Base-by-base conservation (phyloP, 2,329 filamentous ascomycete species). In the Penicillium sp. region DNA sequence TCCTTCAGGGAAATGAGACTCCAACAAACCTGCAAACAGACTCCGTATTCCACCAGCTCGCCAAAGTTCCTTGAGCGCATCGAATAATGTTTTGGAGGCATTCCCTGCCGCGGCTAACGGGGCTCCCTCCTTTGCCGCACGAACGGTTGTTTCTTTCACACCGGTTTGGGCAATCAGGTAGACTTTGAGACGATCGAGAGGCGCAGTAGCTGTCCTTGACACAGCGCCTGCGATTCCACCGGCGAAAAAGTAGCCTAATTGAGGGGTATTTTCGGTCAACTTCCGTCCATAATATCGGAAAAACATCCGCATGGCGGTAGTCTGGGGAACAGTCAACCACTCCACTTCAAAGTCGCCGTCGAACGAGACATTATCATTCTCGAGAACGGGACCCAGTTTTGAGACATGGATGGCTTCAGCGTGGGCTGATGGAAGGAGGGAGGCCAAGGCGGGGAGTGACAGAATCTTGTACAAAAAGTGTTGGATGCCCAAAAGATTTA, bases 141-240 rank as follows among this genome's bases (percentile, higher is more conserved):
- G 75, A 43, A 88, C 74, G 9, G 86, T 85, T 65, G 80, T 77
- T 62, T 83, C 69, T 55, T 81, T 82, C 52, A 81, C 78, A 60
- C 81, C 83, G 54, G 91, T 96, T 75, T 95, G 93, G 49, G 96
- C 93, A 67, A 99, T 94, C 49, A 99, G 85, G 74, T 96, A 97
- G 62, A 99, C 94, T 79, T 97, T 97, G 55, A 99, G 81, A 66
- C 94, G 91, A 78, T 99, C 94, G 75, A 99, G 87, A 56, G 94
- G 94, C 57, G 94, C 94, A 64, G 94, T 99, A 60, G 91, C 89
- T 71, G 94, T 97, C 71, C 94, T 88, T 71, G 93, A 97, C 67
- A 97, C 88, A 73, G 92, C 93, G 73, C 94, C 94, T 73, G 93
- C 92, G 72, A 96, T 82, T 75, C 92, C 94, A 81, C 94, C 94